A percentile compares a stretch with the other conserved stretches of the same genome.
Evolutionary conservation across 2,329 filamentous ascomycete species (phyloP).

Genomic region (Falciphora oryzae): DNA sequence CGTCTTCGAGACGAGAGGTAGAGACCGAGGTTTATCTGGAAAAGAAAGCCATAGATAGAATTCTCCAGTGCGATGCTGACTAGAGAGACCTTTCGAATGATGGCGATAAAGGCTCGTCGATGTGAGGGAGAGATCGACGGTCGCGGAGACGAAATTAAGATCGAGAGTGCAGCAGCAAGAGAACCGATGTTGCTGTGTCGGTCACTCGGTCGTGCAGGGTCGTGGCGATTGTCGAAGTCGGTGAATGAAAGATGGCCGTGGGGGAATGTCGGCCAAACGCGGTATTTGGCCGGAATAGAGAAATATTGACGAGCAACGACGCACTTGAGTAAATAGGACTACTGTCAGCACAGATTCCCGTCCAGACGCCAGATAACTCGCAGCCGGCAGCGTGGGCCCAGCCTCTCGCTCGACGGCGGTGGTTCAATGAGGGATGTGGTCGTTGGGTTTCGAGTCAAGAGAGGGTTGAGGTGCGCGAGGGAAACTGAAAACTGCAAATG

Average conservation of each 20-base stretch:
- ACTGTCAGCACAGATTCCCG: neutral
- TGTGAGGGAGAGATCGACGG: neutral
- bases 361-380: too few species aligned
- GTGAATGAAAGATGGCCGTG: neutral
- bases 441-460: neutral
- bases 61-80: conserved; percentile 1
- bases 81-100: neutral
- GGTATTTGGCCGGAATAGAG: neutral
- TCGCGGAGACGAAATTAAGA: neutral
- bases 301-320: neutral
- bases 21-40: conserved; percentile 28
- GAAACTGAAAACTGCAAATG: neutral
- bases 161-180: neutral
- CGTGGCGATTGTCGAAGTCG: neutral
- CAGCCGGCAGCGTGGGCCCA: too few species aligned
- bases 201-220: neutral
- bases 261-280: neutral
- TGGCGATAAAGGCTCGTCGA: neutral
- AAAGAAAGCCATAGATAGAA: conserved; percentile 29
- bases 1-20: conserved; percentile 12
- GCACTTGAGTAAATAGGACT: neutral
- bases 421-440: too few species aligned
- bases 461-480: neutral
- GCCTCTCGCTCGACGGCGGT: too few species aligned
- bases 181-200: neutral